Conservation (phyloP, 108 stramenopile genomes). For the Asterionellopsis glacialis region DNA sequence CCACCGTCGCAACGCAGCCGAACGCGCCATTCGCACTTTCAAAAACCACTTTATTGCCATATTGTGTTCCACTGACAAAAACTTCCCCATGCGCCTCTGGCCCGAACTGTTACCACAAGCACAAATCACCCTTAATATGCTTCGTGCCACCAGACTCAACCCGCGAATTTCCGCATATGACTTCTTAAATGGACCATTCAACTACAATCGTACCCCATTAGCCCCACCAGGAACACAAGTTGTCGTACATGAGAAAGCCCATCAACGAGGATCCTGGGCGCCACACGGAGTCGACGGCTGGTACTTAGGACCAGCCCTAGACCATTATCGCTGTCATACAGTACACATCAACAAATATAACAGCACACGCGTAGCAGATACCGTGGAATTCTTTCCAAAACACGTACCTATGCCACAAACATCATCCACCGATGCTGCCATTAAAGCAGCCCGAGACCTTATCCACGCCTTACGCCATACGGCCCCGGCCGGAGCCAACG, state of each 20-base stretch:
- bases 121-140: constrained; percentile 31
- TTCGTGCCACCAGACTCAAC: constrained; percentile 26
- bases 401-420: constrained; percentile 7
- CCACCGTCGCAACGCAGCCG: too few relatives aligned
- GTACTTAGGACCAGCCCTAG: constrained; percentile 36
- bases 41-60: too few relatives aligned
- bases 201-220: too few relatives aligned
- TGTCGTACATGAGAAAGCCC: too few relatives aligned
- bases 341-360: constrained; percentile 20
- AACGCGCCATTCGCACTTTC: too few relatives aligned
- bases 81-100: constrained; percentile 24
- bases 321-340: too few relatives aligned
- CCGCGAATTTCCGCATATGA: constrained; percentile 29
- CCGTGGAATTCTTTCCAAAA: constrained; percentile 26
- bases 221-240: too few relatives aligned
- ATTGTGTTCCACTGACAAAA: constrained; percentile 12
- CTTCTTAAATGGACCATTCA: constrained; percentile 20
- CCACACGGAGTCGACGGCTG: constrained; percentile 28
- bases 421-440: constrained; percentile 2
- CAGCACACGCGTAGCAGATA: constrained; percentile 22
- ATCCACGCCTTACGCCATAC: neutral
- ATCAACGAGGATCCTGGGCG: constrained; percentile 14
- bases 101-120: constrained; percentile 19
- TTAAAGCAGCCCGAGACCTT: neutral
- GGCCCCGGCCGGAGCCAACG: neutral